A percentile compares a stretch with the other conserved stretches of the same genome.
Evolutionary conservation across 768 basidiomycete species (phyloP).

Genomic region (Lentinus brumalis): DNA sequence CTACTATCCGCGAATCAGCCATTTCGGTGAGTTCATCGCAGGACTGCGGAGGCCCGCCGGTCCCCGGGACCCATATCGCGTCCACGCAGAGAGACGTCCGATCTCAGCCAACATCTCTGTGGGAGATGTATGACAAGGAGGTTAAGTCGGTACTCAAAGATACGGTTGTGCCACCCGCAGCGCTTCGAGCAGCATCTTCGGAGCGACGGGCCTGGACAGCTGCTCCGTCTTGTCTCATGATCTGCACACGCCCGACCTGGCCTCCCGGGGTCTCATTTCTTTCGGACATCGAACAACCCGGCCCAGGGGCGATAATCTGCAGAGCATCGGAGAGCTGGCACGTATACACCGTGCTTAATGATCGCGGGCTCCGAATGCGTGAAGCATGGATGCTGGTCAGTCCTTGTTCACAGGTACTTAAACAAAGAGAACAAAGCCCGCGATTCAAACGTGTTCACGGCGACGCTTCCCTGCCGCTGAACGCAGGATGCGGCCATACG

Average conservation of each 20-base stretch:
- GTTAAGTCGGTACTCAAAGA: not conserved
- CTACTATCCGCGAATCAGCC: not conserved
- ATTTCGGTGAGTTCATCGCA: not conserved
- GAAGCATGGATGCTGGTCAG: not conserved
- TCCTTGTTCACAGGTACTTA: too few relatives aligned
- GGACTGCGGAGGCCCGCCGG: not conserved
- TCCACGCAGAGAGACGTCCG: too few relatives aligned
- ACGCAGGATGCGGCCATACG: too few relatives aligned
- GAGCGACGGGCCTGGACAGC: constrained; percentile 7
- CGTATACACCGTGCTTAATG: not conserved
- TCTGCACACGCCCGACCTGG: constrained; percentile 7
- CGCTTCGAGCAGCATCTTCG: constrained; percentile 1
- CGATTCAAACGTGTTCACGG: not conserved
- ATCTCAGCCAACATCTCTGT: too few relatives aligned
- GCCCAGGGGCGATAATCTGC: not conserved
- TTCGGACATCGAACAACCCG: not conserved
- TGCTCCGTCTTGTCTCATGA: constrained; percentile 9
- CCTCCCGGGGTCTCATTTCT: not conserved
- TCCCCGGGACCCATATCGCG: not conserved
- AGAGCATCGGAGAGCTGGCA: constrained; percentile 2
- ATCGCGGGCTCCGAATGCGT: not conserved
- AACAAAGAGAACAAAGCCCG: not conserved
- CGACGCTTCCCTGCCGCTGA: not conserved
- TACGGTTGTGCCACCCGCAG: not conserved
- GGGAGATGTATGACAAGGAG: not conserved